Evolutionary conservation across 176 grass and related monocot species (phyloP).

Genomic region (Chloris gayana): DNA sequence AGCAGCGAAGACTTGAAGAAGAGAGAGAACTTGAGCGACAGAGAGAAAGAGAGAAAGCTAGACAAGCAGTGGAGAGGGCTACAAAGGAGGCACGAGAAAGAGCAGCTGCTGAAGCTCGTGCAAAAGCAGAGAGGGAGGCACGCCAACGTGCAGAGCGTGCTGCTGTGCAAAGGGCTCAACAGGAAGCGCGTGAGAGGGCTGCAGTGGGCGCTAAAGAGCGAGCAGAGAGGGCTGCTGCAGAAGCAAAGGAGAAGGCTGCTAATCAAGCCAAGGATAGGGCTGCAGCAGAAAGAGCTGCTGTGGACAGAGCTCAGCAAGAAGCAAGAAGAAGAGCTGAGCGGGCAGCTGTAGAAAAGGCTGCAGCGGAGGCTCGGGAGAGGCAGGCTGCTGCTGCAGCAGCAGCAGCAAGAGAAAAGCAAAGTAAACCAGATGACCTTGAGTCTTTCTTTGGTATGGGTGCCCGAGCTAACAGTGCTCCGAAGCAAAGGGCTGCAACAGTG

Average conservation of each 20-base stretch:
- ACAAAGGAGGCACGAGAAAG: slow-evolving; percentile 82
- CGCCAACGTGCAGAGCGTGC: slow-evolving; percentile 62
- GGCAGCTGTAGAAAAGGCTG: slow-evolving; percentile 70
- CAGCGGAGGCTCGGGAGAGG: slow-evolving; percentile 69
- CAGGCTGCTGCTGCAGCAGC: slow-evolving; percentile 57
- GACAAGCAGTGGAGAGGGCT: slow-evolving; percentile 74
- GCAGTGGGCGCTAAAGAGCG: slow-evolving; percentile 57
- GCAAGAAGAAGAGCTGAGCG: slow-evolving; percentile 64
- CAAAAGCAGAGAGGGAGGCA: slow-evolving; percentile 70
- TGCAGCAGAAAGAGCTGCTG: slow-evolving; percentile 71
- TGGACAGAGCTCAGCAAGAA: slow-evolving; percentile 80
- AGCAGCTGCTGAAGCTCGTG: slow-evolving; percentile 71
- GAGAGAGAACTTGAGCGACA: slow-evolving; percentile 59
- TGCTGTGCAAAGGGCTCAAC: slow-evolving; percentile 71
- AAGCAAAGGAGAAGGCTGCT: slow-evolving; percentile 56
- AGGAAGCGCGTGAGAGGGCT: slow-evolving; percentile 80
- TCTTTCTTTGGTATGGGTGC: slow-evolving; percentile 82
- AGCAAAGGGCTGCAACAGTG: slow-evolving; percentile 61
- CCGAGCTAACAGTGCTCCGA: slow-evolving; percentile 82
- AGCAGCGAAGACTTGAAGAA: slow-evolving; percentile 60
- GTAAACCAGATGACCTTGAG: slow-evolving; percentile 84
- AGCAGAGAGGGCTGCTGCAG: slow-evolving; percentile 59
- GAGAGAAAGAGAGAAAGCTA: slow-evolving; percentile 69
- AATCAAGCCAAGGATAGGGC: slow-evolving; percentile 56
- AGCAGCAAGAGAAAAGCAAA: slow-evolving; percentile 70